These are phyloP conservation scores for Exidia glandulosa DNA, from an alignment of 768 basidiomycete species.

Conservation along the genomic window DNA sequence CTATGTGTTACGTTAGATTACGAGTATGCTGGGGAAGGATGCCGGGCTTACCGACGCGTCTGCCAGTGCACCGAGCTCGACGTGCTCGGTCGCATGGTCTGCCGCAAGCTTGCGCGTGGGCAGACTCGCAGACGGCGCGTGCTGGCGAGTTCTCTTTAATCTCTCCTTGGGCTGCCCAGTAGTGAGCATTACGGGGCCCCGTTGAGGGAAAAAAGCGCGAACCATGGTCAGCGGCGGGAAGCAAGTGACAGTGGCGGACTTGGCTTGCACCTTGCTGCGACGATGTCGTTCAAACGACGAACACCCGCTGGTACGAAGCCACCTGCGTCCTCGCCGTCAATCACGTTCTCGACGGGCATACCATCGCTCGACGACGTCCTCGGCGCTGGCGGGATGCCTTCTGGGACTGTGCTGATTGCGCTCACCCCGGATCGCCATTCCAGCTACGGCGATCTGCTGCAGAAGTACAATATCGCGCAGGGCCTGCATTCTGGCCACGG, in stretches of 20 bases:
- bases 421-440: constrained; percentile 82
- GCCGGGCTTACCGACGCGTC: background rate
- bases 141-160: background rate
- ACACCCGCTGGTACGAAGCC: background rate
- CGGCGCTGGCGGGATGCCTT: constrained; percentile 72
- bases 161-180: background rate
- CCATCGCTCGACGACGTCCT: constrained; percentile 92
- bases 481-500: constrained; percentile 65
- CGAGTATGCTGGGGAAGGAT: too few relatives aligned
- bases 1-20: constrained; percentile 15
- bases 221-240: background rate
- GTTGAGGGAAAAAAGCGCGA: background rate
- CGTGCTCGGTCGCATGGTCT: background rate
- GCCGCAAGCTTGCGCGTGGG: background rate
- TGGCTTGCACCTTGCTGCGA: background rate
- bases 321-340: constrained; percentile 16
- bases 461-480: constrained; percentile 84
- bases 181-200: background rate
- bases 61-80: background rate
- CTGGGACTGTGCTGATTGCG: constrained; percentile 61
- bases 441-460: constrained; percentile 72
- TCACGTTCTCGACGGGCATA: constrained; percentile 64
- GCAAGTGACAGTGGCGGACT: background rate
- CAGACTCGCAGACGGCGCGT: background rate
- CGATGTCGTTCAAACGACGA: background rate